Conservation (phyloP, 768 basidiomycete genomes). For the Mycena venus region DNA sequence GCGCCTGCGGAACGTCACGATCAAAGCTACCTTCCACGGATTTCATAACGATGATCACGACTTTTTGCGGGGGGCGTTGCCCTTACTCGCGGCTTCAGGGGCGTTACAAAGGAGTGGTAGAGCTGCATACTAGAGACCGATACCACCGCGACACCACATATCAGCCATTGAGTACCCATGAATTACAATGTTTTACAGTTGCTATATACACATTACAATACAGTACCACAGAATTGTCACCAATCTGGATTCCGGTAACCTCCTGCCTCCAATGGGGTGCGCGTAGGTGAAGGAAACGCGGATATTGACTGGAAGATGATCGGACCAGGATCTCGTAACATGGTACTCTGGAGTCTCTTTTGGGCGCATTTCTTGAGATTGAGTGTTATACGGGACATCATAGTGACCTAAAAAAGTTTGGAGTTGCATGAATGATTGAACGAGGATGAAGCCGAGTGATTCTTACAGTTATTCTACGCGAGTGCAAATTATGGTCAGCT, state of each 20-base stretch:
- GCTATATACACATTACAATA: not conserved
- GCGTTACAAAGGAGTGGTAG: too few relatives aligned
- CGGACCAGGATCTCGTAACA: conserved; percentile 23
- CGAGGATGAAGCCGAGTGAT: not conserved
- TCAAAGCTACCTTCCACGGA: too few relatives aligned
- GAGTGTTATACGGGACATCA: conserved; percentile 79
- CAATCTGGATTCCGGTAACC: not conserved
- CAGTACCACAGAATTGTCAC: not conserved
- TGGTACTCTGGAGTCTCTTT: conserved; percentile 28
- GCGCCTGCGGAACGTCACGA: too few relatives aligned
- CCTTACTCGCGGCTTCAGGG: too few relatives aligned
- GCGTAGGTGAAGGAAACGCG: not conserved
- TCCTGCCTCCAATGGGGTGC: not conserved
- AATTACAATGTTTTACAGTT: not conserved
- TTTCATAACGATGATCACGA: too few relatives aligned
- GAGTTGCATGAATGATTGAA: not conserved
- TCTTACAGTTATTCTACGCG: conserved; percentile 38
- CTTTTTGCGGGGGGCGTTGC: too few relatives aligned
- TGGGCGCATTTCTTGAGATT: conserved; percentile 62
- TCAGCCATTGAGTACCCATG: too few relatives aligned
- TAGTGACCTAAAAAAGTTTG: conserved; percentile 60
- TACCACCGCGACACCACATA: too few relatives aligned
- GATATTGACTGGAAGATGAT: conserved; percentile 12
- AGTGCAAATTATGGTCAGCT: not conserved
- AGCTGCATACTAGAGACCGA: too few relatives aligned